A percentile compares a stretch with the other conserved stretches of the same genome.
Conservation (phyloP, 2,329 filamentous ascomycete species). For the Akanthomyces muscarius region DNA sequence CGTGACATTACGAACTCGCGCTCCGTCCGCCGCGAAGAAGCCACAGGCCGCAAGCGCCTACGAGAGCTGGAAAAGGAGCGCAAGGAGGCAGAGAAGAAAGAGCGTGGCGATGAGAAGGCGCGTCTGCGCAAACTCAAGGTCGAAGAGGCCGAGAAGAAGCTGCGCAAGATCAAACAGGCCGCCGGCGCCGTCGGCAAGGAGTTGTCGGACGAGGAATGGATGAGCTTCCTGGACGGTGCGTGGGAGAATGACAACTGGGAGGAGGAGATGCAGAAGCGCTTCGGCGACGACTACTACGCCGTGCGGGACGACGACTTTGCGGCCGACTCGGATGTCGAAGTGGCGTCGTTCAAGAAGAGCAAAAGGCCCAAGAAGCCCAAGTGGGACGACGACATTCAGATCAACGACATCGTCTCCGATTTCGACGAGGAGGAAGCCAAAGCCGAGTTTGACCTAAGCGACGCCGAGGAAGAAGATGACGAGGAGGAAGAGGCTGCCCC, state of each 20-base stretch:
- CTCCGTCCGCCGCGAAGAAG: constrained; percentile 81
- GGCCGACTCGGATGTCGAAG: constrained; percentile 55
- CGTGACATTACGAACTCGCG: constrained; percentile 78
- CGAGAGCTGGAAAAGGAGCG: constrained; percentile 73
- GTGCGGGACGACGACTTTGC: constrained; percentile 63
- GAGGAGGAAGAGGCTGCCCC: constrained; percentile 39
- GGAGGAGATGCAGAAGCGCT: constrained; percentile 79
- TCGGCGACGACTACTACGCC: constrained; percentile 88
- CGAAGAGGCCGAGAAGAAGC: constrained; percentile 83
- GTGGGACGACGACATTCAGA: constrained; percentile 98
- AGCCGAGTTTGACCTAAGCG: constrained; percentile 52
- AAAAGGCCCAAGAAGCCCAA: constrained; percentile 56
- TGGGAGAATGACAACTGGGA: constrained; percentile 93
- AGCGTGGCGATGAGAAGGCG: constrained; percentile 75
- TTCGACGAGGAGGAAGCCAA: constrained; percentile 64
- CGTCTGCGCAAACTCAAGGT: constrained; percentile 83
- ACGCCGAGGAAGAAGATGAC: constrained; percentile 35
- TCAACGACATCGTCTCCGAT: constrained; percentile 84
- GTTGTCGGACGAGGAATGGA: constrained; percentile 73
- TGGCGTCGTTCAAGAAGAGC: constrained; percentile 55
- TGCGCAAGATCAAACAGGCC: constrained; percentile 83
- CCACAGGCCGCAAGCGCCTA: constrained; percentile 69
- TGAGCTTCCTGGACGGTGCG: constrained; percentile 75
- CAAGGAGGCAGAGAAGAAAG: constrained; percentile 72
- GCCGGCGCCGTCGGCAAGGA: constrained; percentile 70